Conservation (phyloP, 2,329 filamentous ascomycete genomes). For the Fusarium proliferatum region DNA sequence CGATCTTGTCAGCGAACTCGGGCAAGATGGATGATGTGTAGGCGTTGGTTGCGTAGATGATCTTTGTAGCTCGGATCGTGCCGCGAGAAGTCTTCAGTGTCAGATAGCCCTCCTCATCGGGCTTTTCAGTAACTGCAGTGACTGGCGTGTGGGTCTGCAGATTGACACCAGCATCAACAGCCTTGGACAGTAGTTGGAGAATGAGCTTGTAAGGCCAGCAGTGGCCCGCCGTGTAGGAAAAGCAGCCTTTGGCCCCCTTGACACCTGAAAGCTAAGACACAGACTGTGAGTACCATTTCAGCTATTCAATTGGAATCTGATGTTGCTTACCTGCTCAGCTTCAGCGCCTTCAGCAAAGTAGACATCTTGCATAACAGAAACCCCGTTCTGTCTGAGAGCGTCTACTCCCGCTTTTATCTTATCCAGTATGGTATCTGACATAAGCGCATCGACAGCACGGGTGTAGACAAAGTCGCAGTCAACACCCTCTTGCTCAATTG, state of each 20-base stretch:
- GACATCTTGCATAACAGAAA: constrained; percentile 3
- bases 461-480: constrained; percentile 8
- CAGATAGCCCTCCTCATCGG: background rate
- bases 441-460: background rate
- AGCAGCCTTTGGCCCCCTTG: background rate
- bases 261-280: background rate
- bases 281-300: accelerated
- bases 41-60: background rate
- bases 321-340: background rate
- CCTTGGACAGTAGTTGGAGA: background rate
- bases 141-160: background rate
- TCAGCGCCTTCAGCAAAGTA: background rate
- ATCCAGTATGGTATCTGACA: background rate
- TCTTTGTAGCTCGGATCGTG: background rate
- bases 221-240: background rate
- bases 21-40: background rate
- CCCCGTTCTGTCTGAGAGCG: background rate
- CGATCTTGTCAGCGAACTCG: background rate
- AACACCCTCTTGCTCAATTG: background rate
- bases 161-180: background rate
- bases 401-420: background rate
- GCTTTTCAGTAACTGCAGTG: background rate
- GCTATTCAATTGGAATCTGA: accelerated
- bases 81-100: background rate
- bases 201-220: constrained; percentile 8